These are phyloP conservation scores for Talaromyces sp. DNA, from an alignment of 2,329 filamentous ascomycete species.

Conservation along the genomic window DNA sequence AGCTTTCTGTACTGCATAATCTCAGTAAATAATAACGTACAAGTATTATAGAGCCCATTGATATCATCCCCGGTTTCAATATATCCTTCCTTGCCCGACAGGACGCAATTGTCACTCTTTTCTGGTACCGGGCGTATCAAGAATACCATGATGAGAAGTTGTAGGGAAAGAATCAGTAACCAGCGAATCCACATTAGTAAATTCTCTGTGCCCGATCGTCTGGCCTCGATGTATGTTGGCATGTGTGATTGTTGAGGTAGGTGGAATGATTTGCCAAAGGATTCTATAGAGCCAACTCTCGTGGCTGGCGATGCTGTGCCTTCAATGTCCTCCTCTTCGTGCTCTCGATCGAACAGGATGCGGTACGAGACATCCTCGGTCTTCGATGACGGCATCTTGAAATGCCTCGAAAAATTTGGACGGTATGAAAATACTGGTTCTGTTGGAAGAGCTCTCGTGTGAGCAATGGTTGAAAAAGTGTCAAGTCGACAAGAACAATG, in stretches of 20 bases:
- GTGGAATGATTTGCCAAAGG: slow-evolving; percentile 5
- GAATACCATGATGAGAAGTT: slow-evolving; percentile 2
- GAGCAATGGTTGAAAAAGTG: neutral
- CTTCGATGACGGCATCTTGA: neutral
- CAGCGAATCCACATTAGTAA: slow-evolving; percentile 4
- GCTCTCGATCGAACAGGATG: slow-evolving; percentile 1
- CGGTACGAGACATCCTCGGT: neutral
- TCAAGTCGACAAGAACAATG: neutral
- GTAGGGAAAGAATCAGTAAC: slow-evolving; percentile 1
- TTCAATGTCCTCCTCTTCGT: slow-evolving; percentile 6
- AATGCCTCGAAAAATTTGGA: neutral
- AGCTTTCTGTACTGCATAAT: neutral
- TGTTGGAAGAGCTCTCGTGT: neutral
- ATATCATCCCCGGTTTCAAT: slow-evolving; percentile 14
- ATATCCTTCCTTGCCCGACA: slow-evolving; percentile 1
- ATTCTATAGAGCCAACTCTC: slow-evolving; percentile 7
- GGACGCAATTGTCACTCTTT: neutral
- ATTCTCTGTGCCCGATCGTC: neutral
- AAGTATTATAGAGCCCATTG: slow-evolving; percentile 12
- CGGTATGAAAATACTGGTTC: too few species aligned
- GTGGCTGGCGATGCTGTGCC: neutral
- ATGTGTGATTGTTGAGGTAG: neutral
- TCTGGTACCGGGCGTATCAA: neutral
- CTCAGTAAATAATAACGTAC: neutral
- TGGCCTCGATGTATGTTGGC: neutral